These are phyloP conservation scores for Fusarium lyarnte DNA, from an alignment of 2,329 filamentous ascomycete genomes.

Conservation along the genomic window DNA sequence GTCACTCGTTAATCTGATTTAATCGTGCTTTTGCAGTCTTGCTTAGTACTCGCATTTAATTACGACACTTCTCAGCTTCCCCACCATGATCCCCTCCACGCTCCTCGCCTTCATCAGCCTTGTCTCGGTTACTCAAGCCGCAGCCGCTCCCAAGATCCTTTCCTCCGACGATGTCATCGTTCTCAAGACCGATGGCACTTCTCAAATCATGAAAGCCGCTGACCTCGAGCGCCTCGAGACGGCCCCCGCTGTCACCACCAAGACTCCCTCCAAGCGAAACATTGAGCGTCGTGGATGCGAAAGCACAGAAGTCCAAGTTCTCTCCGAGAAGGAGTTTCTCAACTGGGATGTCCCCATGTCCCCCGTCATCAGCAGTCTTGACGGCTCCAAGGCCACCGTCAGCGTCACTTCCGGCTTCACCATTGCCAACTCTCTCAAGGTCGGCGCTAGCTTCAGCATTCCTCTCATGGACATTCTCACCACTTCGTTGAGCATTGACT, in stretches of 20 bases:
- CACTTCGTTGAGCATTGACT: conserved; percentile 16
- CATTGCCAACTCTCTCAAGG: conserved; percentile 25
- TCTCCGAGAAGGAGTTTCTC: conserved; percentile 33
- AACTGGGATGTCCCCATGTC: conserved; percentile 40
- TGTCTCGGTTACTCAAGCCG: conserved; percentile 26
- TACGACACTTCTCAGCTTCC: rapidly evolving
- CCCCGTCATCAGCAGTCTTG: conserved; percentile 33
- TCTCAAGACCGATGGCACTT: conserved; percentile 28
- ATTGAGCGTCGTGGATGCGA: conserved; percentile 21
- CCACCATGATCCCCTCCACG: conserved; percentile 28
- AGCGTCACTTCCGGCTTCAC: conserved; percentile 19
- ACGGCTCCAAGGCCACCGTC: conserved; percentile 21
- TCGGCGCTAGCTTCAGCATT: conserved; percentile 1
- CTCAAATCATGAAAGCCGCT: conserved; percentile 32
- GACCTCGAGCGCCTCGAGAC: conserved; percentile 31
- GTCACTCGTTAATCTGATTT: neutral
- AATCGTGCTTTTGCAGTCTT: no score
- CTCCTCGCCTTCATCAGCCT: conserved; percentile 26
- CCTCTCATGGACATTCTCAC: conserved; percentile 10
- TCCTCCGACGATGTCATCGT: conserved; percentile 33
- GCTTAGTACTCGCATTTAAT: neutral
- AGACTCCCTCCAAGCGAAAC: neutral
- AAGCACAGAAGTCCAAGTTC: conserved; percentile 34
- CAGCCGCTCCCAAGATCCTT: conserved; percentile 8
- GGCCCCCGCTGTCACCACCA: neutral